Conservation (phyloP, 768 basidiomycete genomes). For the Trametes cinnabarina region DNA sequence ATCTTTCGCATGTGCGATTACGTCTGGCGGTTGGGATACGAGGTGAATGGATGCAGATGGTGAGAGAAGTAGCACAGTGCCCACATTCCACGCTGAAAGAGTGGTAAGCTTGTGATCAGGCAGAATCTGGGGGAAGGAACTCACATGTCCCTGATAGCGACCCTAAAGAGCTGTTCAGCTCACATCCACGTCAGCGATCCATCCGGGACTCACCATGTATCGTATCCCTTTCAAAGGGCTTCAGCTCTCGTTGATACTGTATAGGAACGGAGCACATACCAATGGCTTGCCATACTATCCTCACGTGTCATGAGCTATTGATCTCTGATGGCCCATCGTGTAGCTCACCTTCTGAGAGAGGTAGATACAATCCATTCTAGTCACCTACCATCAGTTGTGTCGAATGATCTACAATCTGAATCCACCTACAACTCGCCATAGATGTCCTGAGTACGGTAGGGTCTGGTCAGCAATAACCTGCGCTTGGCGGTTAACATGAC, state of each 20-base stretch:
- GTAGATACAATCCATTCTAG: slow-evolving; percentile 93
- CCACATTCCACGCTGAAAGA: slow-evolving; percentile 68
- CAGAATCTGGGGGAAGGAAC: background rate
- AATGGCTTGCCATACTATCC: slow-evolving; percentile 71
- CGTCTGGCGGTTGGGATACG: slow-evolving; percentile 43
- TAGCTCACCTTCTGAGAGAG: slow-evolving; percentile 80
- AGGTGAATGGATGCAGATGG: background rate
- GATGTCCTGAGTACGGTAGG: slow-evolving; percentile 63
- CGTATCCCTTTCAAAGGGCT: slow-evolving; percentile 44
- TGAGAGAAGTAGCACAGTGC: slow-evolving; percentile 18
- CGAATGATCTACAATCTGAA: no score
- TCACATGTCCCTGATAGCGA: slow-evolving; percentile 28
- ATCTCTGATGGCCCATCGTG: background rate
- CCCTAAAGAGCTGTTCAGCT: slow-evolving; percentile 15
- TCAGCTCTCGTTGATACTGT: background rate
- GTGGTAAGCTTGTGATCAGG: background rate
- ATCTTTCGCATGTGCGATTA: slow-evolving; percentile 66
- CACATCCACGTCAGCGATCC: background rate
- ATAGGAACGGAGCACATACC: slow-evolving; percentile 39
- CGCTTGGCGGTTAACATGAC: background rate
- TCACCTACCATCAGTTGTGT: no score
- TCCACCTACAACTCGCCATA: slow-evolving; percentile 85
- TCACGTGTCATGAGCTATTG: background rate
- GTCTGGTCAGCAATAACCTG: background rate
- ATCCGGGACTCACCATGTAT: slow-evolving; percentile 46